A percentile compares a stretch with the other conserved stretches of the same genome.
Evolutionary conservation across 768 basidiomycete species (phyloP).

Genomic region (Leccinum incarnatum): DNA sequence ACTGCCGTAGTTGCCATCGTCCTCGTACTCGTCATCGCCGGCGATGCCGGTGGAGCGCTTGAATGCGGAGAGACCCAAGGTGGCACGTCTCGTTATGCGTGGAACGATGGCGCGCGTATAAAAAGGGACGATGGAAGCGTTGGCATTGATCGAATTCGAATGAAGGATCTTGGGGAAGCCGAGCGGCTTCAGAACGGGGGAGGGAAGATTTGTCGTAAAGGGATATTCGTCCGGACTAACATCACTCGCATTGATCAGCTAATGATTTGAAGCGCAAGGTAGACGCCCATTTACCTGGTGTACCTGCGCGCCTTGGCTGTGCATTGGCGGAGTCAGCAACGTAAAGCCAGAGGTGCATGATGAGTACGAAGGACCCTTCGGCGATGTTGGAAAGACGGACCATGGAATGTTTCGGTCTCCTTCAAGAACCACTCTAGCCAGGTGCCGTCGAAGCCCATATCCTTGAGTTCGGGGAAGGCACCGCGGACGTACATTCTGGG

Average conservation of each 20-base stretch:
- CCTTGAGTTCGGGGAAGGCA: slow-evolving; percentile 73
- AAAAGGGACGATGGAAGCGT: slow-evolving; percentile 82
- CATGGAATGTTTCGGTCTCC: slow-evolving; percentile 94
- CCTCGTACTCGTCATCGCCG: slow-evolving; percentile 71
- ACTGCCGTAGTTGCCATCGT: slow-evolving; percentile 98
- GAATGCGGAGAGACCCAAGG: slow-evolving; percentile 57
- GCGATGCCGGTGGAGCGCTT: slow-evolving; percentile 67
- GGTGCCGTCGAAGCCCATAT: slow-evolving; percentile 74
- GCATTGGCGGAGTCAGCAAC: neutral
- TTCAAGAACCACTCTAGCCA: slow-evolving; percentile 99
- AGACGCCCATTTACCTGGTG: slow-evolving; percentile 61
- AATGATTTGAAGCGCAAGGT: neutral
- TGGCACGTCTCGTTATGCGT: slow-evolving; percentile 75
- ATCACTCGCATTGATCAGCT: neutral
- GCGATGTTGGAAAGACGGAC: slow-evolving; percentile 45
- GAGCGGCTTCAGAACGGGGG: slow-evolving; percentile 73
- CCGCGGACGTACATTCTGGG: slow-evolving; percentile 81
- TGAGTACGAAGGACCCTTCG: neutral
- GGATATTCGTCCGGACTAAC: slow-evolving; percentile 96
- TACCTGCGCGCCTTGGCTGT: slow-evolving; percentile 92
- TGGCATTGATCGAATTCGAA: slow-evolving; percentile 82
- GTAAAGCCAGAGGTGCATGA: neutral
- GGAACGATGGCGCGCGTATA: slow-evolving; percentile 89
- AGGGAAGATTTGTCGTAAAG: slow-evolving; percentile 80
- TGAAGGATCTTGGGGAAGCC: slow-evolving; percentile 74